Evolutionary conservation across 257 asterid species (phyloP).

Genomic region (Ajuga chamaepitys): DNA sequence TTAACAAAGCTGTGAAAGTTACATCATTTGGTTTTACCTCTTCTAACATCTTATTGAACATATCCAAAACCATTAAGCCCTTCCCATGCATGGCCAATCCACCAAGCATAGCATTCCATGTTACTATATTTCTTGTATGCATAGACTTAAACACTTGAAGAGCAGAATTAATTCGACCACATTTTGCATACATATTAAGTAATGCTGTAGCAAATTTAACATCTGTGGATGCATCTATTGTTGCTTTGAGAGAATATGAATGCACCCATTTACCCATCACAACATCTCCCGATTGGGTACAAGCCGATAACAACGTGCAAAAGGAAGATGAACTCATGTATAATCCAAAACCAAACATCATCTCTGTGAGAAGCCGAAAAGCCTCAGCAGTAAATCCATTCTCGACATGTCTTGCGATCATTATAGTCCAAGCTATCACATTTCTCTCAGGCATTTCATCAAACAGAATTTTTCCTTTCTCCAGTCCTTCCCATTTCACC

Average conservation of each 20-base stretch:
- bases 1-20: constrained; percentile 64
- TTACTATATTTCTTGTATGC: constrained; percentile 36
- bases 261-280: constrained; percentile 66
- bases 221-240: constrained; percentile 27
- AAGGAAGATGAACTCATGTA: constrained; percentile 40
- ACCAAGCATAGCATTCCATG: constrained; percentile 72
- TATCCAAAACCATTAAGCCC: constrained; percentile 37
- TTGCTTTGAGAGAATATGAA: constrained; percentile 37
- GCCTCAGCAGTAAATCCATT: constrained; percentile 46
- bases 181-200: constrained; percentile 85
- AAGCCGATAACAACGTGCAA: constrained; percentile 56
- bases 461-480: constrained; percentile 46
- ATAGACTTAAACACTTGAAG: constrained; percentile 36
- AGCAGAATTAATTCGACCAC: constrained; percentile 57
- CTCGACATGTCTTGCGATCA: constrained; percentile 48
- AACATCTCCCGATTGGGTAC: constrained; percentile 55
- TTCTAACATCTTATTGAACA: constrained; percentile 55
- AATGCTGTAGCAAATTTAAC: constrained; percentile 54
- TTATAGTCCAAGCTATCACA: constrained; percentile 63
- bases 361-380: constrained; percentile 40
- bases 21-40: constrained; percentile 57
- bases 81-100: constrained; percentile 88
- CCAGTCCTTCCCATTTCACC: constrained; percentile 51
- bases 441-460: constrained; percentile 69
- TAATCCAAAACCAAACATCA: constrained; percentile 38